Evolutionary conservation across 1,284 basidiomycete genomes (phyloP).

Genomic region (Malassezia globosa): DNA sequence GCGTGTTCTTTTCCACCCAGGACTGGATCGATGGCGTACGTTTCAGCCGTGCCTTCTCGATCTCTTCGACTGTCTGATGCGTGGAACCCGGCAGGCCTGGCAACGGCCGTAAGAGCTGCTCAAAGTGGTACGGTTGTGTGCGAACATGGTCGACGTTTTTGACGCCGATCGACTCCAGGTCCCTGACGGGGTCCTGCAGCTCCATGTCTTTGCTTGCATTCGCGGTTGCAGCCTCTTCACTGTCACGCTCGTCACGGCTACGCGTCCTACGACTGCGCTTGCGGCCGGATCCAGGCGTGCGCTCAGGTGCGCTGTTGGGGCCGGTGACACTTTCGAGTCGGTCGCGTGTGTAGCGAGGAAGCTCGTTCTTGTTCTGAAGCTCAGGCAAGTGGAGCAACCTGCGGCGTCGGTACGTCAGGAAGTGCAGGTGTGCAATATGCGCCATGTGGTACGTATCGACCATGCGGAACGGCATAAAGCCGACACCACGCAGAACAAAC

Average conservation of each 20-base stretch:
- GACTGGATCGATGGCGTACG: slow-evolving; percentile 36
- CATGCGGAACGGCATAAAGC: slow-evolving; percentile 41
- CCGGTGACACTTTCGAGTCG: neutral
- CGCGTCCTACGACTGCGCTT: too few species aligned
- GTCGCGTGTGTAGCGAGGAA: slow-evolving; percentile 21
- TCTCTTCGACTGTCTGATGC: neutral
- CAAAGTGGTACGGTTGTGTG: slow-evolving; percentile 1
- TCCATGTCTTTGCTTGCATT: slow-evolving; percentile 2
- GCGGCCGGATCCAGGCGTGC: too few species aligned
- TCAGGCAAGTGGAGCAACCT: slow-evolving; percentile 26
- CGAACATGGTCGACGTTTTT: slow-evolving; percentile 4
- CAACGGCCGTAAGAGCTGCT: slow-evolving; percentile 7
- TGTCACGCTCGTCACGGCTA: neutral
- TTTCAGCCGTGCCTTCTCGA: slow-evolving; percentile 16
- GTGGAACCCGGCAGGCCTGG: slow-evolving; percentile 9
- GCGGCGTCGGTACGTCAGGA: slow-evolving; percentile 34
- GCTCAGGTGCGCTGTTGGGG: neutral
- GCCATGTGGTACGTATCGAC: slow-evolving; percentile 45
- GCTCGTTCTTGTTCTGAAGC: slow-evolving; percentile 37
- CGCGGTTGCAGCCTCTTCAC: neutral
- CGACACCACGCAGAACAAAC: slow-evolving; percentile 38
- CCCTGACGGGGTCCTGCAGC: slow-evolving; percentile 1
- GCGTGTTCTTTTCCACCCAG: slow-evolving; percentile 28
- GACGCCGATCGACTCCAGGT: slow-evolving; percentile 11
- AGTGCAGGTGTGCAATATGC: slow-evolving; percentile 41